Conservation (phyloP, 2,329 filamentous ascomycete genomes). For the Cordyceps javanica region DNA sequence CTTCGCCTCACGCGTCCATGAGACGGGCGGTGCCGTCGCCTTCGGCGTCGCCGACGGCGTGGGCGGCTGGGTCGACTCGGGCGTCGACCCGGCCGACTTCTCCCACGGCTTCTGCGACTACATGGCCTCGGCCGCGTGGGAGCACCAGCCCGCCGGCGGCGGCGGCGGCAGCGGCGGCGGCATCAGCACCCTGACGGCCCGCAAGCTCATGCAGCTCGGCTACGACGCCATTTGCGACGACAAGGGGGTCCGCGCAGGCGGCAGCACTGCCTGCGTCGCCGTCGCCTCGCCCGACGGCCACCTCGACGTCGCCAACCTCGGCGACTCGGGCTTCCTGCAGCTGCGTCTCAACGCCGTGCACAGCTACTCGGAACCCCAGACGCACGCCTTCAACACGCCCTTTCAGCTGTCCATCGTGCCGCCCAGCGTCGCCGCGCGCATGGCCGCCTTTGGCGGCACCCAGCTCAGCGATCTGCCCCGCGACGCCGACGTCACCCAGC, state of each 20-base stretch:
- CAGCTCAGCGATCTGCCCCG: constrained; percentile 77
- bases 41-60: constrained; percentile 93
- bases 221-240: constrained; percentile 79
- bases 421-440: constrained; percentile 68
- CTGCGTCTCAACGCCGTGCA: constrained; percentile 81
- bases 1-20: constrained; percentile 78
- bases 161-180: constrained; percentile 17
- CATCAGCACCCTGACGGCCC: constrained; percentile 47
- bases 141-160: constrained; percentile 33
- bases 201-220: constrained; percentile 70
- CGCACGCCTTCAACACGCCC: constrained; percentile 95
- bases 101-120: constrained; percentile 89
- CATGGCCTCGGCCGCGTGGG: constrained; percentile 73
- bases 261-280: constrained; percentile 88
- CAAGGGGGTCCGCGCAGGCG: constrained; percentile 67
- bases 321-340: constrained; percentile 90
- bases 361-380: constrained; percentile 77
- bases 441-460: constrained; percentile 74
- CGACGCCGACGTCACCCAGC: constrained; percentile 73
- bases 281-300: constrained; percentile 66
- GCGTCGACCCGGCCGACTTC: constrained; percentile 91
- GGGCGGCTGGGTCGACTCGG: constrained; percentile 88
- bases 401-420: constrained; percentile 91
- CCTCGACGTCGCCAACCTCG: constrained; percentile 86
- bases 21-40: constrained; percentile 62